These are phyloP conservation scores for grape (Vitis vinifera) DNA, from an alignment of 164 flowering plant genomes.

Conservation along the genomic window DNA sequence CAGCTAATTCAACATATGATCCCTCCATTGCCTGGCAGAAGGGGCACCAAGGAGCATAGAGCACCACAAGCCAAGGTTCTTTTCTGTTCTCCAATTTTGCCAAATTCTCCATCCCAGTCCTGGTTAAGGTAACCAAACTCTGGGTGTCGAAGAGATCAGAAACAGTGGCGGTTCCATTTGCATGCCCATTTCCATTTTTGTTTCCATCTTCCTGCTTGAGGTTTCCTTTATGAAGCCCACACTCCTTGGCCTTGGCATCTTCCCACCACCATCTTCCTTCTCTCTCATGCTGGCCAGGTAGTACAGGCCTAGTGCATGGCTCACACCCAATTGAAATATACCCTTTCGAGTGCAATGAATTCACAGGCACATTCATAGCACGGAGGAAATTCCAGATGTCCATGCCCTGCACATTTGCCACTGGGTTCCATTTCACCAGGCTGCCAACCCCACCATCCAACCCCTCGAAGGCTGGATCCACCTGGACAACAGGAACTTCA, in stretches of 20 bases:
- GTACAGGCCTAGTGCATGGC: constrained; percentile 92
- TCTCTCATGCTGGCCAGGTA: constrained; percentile 96
- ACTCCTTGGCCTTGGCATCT: constrained; percentile 95
- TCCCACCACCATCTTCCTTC: constrained; percentile 99
- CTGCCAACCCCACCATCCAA: constrained; percentile 83
- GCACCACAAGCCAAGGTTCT: constrained; percentile 89
- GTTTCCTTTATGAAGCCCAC: constrained; percentile 97
- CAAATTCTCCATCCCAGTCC: constrained; percentile 81
- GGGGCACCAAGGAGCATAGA: constrained; percentile 97
- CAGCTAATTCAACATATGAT: constrained; percentile 71
- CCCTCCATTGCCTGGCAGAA: constrained; percentile 97
- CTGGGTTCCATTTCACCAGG: constrained; percentile 94
- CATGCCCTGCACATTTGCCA: constrained; percentile 69
- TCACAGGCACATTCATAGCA: constrained; percentile 86
- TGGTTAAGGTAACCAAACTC: constrained; percentile 56
- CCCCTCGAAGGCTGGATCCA: constrained; percentile 88
- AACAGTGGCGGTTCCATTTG: constrained; percentile 27
- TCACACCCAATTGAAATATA: constrained; percentile 93
- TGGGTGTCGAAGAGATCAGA: constrained; percentile 60
- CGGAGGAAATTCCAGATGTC: constrained; percentile 86
- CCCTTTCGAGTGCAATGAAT: constrained; percentile 75
- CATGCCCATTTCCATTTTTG: constrained; percentile 35
- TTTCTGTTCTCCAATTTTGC: constrained; percentile 52
- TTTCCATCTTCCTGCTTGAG: constrained; percentile 49
- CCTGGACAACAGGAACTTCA: constrained; percentile 85